Base-by-base conservation (phyloP, 1,139 yeast genomes). In the Taphrina communis region DNA sequence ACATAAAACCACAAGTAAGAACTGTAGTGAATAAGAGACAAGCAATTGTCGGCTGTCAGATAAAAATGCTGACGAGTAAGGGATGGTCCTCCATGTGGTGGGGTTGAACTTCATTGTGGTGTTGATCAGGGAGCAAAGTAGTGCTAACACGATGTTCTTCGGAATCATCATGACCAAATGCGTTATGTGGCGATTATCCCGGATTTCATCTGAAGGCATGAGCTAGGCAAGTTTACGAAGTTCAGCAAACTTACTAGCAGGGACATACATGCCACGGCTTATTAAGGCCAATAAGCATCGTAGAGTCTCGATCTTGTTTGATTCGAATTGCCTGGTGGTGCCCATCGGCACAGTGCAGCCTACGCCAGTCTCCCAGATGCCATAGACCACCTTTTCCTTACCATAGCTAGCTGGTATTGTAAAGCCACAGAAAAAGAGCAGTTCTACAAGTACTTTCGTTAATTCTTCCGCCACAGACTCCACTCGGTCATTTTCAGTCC, bases 41-140 rank as follows among this genome's bases (percentile, higher is more conserved):
- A 87, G 81, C 44, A 83, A 77, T 66, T 83, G 80, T 72, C 91
- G 80, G 70, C 86, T 76, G 72, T 86, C 84, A 51, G 82, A 78
- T 56, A 75, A 72, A 31, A 80, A 76, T 46, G 77, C 75, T n/a
- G 77, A 77, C 62, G 77, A 77, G 66, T 78, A 78, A 5, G 80
- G 79, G 7, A 78, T 77, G 2, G 67, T 55, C 78, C 84, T 71
- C 85, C 86, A 69, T 72, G 79, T 68, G 73, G 77, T 69, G 5
- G 74, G 74, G 25, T 72, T 73, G 58, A 72, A 72, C 42, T 72
- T 72, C 68, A 73, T 69, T n/a, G 71, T 65, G 14, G 85, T 77
- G 76, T 92, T 93, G 17, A 89, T 75, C 42, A 91, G 79, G 0
- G 97, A 90, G 72, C 92, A 87, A 6, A 89, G 82, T 50, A 91